These are phyloP conservation scores for Myxozyma neglecta DNA, from an alignment of 805 yeast genomes.

Conservation along the genomic window DNA sequence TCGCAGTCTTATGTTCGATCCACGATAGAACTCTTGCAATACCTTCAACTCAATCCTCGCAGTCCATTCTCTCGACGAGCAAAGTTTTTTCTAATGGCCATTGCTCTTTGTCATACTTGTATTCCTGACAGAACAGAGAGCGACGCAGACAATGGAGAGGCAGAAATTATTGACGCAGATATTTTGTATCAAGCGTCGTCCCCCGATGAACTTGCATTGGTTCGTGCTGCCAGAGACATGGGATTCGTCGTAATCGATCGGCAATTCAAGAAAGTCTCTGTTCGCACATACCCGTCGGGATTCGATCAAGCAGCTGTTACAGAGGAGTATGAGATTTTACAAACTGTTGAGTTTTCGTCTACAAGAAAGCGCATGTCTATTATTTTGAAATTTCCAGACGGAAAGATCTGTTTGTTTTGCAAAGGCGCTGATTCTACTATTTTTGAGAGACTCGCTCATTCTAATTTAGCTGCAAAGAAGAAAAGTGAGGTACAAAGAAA, in stretches of 20 bases:
- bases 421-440: conserved; percentile 96
- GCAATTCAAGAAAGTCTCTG: conserved; percentile 56
- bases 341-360: conserved; percentile 82
- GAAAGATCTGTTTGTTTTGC: conserved; percentile 71
- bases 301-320: conserved; percentile 61
- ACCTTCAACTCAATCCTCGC: conserved; percentile 70
- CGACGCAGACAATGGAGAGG: conserved; percentile 9
- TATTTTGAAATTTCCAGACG: conserved; percentile 74
- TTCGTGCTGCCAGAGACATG: conserved; percentile 91
- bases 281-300: conserved; percentile 83
- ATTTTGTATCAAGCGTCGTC: conserved; percentile 90
- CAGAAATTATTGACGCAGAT: conserved; percentile 28
- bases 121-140: conserved; percentile 55
- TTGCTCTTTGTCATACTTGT: conserved; percentile 90
- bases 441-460: conserved; percentile 64
- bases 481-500: conserved; percentile 60
- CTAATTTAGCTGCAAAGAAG: conserved; percentile 61
- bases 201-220: conserved; percentile 93
- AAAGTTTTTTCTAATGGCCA: conserved; percentile 71
- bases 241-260: conserved; percentile 83
- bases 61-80: conserved; percentile 69
- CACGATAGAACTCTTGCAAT: conserved; percentile 65
- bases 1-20: conserved; percentile 38
- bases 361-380: conserved; percentile 92
- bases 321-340: conserved; percentile 72